Conservation (phyloP, 169 alveolate species). For the Plasmodium sp. region DNA sequence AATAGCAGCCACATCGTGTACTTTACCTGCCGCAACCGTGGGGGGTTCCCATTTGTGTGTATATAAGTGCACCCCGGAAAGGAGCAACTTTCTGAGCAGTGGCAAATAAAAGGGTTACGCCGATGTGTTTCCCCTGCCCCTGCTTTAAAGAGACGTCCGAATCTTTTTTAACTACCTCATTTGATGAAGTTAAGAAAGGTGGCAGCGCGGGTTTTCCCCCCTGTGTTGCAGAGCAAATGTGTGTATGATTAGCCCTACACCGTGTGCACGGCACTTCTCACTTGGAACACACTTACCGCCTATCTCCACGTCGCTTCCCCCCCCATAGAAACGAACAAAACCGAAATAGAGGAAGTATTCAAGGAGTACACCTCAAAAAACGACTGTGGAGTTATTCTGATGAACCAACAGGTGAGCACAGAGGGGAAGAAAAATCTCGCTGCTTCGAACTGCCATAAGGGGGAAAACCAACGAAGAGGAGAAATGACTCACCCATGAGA, state of each 20-base stretch:
- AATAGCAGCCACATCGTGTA: background rate
- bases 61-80: background rate
- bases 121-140: background rate
- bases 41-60: background rate
- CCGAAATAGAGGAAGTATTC: constrained; percentile 82
- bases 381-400: constrained; percentile 83
- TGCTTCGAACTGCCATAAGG: background rate
- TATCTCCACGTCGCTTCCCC: background rate
- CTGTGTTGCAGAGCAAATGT: background rate
- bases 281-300: background rate
- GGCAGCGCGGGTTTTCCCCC: background rate
- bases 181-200: background rate
- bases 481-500: background rate
- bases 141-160: background rate
- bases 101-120: background rate
- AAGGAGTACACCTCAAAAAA: constrained; percentile 76
- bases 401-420: constrained; percentile 79
- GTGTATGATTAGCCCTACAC: background rate
- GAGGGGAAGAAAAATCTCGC: background rate
- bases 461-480: background rate
- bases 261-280: background rate
- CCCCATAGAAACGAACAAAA: constrained; percentile 77
- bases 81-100: background rate
- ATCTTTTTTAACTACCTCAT: background rate
- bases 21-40: background rate